Evolutionary conservation across 495 filamentous ascomycete species (phyloP).

Genomic region (Viridothelium virens): DNA sequence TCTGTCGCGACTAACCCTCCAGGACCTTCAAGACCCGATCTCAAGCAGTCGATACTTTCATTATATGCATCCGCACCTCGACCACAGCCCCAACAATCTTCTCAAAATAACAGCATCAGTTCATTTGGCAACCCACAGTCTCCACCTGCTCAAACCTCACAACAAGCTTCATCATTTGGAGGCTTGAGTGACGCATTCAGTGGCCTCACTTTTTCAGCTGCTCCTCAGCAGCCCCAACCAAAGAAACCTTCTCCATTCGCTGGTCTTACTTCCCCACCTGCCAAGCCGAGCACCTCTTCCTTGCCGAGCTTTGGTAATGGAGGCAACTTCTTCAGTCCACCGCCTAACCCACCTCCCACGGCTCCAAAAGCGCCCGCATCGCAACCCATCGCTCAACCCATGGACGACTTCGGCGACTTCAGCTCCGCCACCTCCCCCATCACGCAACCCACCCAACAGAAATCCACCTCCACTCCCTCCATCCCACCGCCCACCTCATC

Average conservation of each 20-base stretch:
- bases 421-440: constrained; percentile 25
- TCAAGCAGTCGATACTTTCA: constrained; percentile 95
- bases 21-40: constrained; percentile 74
- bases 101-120: constrained; percentile 50
- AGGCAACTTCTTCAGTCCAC: constrained; percentile 67
- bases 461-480: constrained; percentile 37
- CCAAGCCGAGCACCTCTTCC: constrained; percentile 45
- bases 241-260: constrained; percentile 68
- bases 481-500: constrained; percentile 48
- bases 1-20: constrained; percentile 45
- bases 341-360: constrained; percentile 25
- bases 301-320: constrained; percentile 51
- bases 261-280: constrained; percentile 53
- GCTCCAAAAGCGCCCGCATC: constrained; percentile 21
- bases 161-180: constrained; percentile 52
- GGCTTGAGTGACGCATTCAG: constrained; percentile 85
- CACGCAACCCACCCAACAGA: constrained; percentile 6
- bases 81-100: constrained; percentile 51
- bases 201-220: constrained; percentile 63
- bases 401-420: constrained; percentile 36
- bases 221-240: constrained; percentile 46
- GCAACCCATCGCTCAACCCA: constrained; percentile 11
- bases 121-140: constrained; percentile 64
- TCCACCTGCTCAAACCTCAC: constrained; percentile 39
- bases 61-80: constrained; percentile 80